Percentiles rank a stretch among this genome's conserved stretches.
Evolutionary conservation across 305 asterid species (phyloP).

Genomic region (Caryopteris hybrid): DNA sequence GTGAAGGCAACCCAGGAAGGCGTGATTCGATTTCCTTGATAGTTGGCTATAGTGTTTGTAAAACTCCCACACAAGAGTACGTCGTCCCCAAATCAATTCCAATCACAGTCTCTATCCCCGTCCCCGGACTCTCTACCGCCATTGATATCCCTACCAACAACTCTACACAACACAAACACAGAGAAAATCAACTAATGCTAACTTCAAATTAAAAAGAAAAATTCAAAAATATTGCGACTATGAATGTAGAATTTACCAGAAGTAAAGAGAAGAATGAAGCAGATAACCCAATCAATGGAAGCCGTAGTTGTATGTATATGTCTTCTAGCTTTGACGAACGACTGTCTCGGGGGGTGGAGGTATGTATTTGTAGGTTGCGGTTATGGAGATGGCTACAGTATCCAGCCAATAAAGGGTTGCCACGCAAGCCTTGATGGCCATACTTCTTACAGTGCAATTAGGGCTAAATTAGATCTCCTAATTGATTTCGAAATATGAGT

Average conservation of each 20-base stretch:
- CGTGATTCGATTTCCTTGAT: conserved; percentile 27
- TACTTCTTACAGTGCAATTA: no score
- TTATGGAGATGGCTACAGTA: no score
- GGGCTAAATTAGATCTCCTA: no score
- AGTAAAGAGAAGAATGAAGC: not conserved
- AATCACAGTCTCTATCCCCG: conserved; percentile 17
- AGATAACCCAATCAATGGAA: not conserved
- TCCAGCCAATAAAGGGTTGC: no score
- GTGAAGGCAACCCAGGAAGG: conserved; percentile 37
- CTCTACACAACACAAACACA: not conserved
- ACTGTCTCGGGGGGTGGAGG: no score
- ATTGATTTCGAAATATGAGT: no score
- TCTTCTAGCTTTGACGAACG: not conserved
- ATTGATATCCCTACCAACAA: not conserved
- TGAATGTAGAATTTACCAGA: not conserved
- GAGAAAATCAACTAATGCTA: no score
- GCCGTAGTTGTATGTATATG: not conserved
- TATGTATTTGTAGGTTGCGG: no score
- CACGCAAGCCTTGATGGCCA: no score
- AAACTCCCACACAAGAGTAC: conserved; percentile 23
- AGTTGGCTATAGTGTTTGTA: conserved; percentile 21
- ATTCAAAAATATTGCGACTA: no score
- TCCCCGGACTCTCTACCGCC: not conserved
- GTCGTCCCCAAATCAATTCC: conserved; percentile 30
- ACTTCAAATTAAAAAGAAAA: no score